Evolutionary conservation across 2,329 filamentous ascomycete genomes (phyloP).

Genomic region (Zymoseptoria tritici): DNA sequence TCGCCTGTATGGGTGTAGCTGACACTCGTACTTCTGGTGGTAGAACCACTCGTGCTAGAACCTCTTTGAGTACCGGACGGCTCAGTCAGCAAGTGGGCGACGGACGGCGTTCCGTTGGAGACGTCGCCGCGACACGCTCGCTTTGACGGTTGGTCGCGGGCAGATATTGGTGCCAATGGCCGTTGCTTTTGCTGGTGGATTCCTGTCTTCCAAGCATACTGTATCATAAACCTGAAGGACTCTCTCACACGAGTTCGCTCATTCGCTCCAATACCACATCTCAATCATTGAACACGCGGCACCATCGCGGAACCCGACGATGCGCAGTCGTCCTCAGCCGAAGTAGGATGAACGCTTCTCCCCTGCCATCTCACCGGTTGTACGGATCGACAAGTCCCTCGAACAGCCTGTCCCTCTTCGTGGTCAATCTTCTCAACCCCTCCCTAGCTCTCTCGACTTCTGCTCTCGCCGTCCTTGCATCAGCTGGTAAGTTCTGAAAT

Average conservation of each 20-base stretch:
- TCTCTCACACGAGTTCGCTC: neutral
- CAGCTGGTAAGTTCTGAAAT: constrained; percentile 66
- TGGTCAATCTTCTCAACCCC: constrained; percentile 55
- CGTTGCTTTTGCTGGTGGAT: neutral
- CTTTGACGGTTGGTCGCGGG: neutral
- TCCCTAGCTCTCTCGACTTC: constrained; percentile 61
- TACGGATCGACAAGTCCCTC: constrained; percentile 53
- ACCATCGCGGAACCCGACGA: too few species aligned
- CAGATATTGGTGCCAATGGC: neutral
- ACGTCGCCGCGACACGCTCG: neutral
- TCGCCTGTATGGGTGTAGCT: too few species aligned
- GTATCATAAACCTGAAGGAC: neutral
- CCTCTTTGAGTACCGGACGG: too few species aligned
- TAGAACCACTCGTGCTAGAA: too few species aligned
- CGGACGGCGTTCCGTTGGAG: too few species aligned
- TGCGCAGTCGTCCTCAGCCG: too few species aligned
- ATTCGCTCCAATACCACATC: neutral
- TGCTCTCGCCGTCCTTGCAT: constrained; percentile 59
- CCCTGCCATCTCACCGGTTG: neutral
- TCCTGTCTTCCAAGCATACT: neutral
- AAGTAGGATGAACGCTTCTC: neutral
- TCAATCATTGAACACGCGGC: neutral
- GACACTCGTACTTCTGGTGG: too few species aligned
- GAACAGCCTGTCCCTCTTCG: constrained; percentile 64
- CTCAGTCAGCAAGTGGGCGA: too few species aligned